Evolutionary conservation across 768 basidiomycete genomes (phyloP).

Genomic region (Suillus cothurnatus): DNA sequence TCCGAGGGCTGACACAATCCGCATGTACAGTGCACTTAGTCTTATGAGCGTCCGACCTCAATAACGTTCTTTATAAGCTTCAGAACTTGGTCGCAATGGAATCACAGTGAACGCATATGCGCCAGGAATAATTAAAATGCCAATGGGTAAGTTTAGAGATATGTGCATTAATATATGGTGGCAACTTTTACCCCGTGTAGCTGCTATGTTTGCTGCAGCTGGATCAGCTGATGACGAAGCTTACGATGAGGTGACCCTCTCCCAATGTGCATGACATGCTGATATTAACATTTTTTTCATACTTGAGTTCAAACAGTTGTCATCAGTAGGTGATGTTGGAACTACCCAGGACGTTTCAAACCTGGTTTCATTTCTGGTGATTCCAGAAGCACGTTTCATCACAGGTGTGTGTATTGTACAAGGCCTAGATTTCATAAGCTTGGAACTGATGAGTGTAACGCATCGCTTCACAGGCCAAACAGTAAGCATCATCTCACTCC

Average conservation of each 20-base stretch:
- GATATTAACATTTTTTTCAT: constrained; percentile 3
- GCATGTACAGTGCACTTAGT: constrained; percentile 20
- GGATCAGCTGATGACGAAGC: constrained; percentile 14
- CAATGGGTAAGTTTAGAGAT: constrained; percentile 27
- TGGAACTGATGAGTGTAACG: neutral
- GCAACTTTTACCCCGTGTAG: constrained; percentile 13
- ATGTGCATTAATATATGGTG: neutral
- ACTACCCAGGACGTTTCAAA: constrained; percentile 35
- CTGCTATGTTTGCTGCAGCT: constrained; percentile 17
- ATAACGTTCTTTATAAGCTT: constrained; percentile 23
- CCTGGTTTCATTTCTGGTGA: constrained; percentile 40
- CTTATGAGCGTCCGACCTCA: neutral
- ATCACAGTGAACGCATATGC: constrained; percentile 39
- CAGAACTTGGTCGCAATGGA: constrained; percentile 31
- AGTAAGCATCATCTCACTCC: constrained; percentile 16
- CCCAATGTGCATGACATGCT: neutral
- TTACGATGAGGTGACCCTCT: constrained; percentile 15
- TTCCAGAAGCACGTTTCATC: constrained; percentile 35
- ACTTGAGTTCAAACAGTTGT: constrained; percentile 14
- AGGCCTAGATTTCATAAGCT: neutral
- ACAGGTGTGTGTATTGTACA: constrained; percentile 33
- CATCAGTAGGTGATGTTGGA: constrained; percentile 26
- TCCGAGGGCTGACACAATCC: constrained; percentile 44
- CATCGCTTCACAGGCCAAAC: constrained; percentile 24
- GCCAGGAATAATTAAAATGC: constrained; percentile 30